Evolutionary conservation across 208 protist species (phyloP).

Genomic region (Trypanosomatidae sp.): DNA sequence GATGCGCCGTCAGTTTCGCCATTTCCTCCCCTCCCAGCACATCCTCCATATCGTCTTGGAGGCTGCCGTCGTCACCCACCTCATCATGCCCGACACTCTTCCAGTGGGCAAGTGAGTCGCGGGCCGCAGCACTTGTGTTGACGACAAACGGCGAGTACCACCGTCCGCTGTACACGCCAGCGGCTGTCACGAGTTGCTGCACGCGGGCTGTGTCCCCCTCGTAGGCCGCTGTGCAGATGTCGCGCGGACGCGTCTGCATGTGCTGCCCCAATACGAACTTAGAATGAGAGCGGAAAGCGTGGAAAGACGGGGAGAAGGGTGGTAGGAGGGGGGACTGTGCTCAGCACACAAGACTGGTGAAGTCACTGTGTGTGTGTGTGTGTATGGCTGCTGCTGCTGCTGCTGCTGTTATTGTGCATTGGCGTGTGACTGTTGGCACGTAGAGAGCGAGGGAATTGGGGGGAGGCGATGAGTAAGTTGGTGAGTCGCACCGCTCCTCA

Average conservation of each 20-base stretch:
- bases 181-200: slow-evolving; percentile 47
- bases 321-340: background rate
- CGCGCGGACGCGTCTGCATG: slow-evolving; percentile 49
- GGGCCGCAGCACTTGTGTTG: slow-evolving; percentile 16
- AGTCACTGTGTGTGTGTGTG: background rate
- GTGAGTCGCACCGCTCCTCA: background rate
- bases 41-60: slow-evolving; percentile 16
- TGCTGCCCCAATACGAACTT: background rate
- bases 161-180: slow-evolving; percentile 38
- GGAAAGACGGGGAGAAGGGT: background rate
- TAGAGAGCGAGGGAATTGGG: background rate
- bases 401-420: background rate
- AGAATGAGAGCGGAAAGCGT: background rate
- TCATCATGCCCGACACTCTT: background rate
- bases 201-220: slow-evolving; percentile 64
- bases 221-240: slow-evolving; percentile 71
- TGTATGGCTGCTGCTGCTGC: background rate
- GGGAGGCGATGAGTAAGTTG: background rate
- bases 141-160: slow-evolving; percentile 38
- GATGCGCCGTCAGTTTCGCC: slow-evolving; percentile 14
- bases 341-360: background rate
- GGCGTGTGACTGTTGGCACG: background rate
- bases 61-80: background rate
- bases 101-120: slow-evolving; percentile 4
- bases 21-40: slow-evolving; percentile 15